Conservation (phyloP, 73 alveolate species). For the Urostyla sp. region DNA sequence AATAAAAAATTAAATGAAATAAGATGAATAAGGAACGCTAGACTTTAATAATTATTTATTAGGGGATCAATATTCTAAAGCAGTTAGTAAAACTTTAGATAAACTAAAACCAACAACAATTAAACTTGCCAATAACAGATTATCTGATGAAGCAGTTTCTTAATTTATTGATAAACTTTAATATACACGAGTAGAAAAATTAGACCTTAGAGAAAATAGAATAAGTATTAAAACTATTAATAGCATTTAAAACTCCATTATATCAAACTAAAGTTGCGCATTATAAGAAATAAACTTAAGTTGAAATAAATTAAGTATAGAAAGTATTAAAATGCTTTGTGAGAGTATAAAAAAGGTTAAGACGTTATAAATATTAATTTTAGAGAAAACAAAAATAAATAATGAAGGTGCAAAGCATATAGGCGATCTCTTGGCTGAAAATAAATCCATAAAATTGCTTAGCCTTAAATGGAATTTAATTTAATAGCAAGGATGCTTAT, state of each 20-base stretch:
- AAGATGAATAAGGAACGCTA: neutral
- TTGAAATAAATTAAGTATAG: slow-evolving; percentile 45
- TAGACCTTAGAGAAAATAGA: slow-evolving; percentile 45
- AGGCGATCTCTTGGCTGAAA: slow-evolving; percentile 24
- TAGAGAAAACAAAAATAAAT: slow-evolving; percentile 1
- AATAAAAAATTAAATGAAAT: neutral
- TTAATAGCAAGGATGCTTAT: slow-evolving; percentile 14
- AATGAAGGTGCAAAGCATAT: slow-evolving; percentile 47
- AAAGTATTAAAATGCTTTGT: neutral
- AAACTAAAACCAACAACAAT: slow-evolving; percentile 15
- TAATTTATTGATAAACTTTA: slow-evolving; percentile 19
- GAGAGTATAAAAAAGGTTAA: neutral
- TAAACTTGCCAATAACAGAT: slow-evolving; percentile 20
- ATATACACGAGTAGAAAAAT: neutral
- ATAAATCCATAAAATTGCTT: slow-evolving; percentile 3
- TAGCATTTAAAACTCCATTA: neutral
- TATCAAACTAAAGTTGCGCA: neutral
- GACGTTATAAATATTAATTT: neutral
- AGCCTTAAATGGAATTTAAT: slow-evolving; percentile 41
- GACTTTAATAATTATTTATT: slow-evolving; percentile 13
- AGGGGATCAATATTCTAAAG: slow-evolving; percentile 51
- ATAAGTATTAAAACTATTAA: slow-evolving; percentile 17
- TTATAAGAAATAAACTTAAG: slow-evolving; percentile 26
- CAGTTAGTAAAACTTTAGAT: slow-evolving; percentile 11
- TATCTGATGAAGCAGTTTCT: slow-evolving; percentile 21